Evolutionary conservation across 2,329 filamentous ascomycete species (phyloP).

Genomic region (Trichoderma sp.): DNA sequence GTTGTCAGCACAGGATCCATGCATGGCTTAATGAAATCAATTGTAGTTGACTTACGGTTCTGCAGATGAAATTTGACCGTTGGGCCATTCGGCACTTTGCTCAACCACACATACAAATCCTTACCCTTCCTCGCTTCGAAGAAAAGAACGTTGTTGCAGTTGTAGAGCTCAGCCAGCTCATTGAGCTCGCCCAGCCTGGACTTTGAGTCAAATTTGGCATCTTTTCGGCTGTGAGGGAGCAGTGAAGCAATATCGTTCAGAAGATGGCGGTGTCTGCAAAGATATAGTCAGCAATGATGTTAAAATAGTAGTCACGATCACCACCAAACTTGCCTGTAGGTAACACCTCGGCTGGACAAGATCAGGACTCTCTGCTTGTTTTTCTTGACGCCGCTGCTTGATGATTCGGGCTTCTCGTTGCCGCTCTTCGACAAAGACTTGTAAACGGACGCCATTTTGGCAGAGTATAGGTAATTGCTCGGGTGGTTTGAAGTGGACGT

Average conservation of each 20-base stretch:
- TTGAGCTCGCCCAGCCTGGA: conserved; percentile 83
- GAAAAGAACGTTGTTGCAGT: conserved; percentile 93
- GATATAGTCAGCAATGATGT: conserved; percentile 14
- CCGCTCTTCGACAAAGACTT: conserved; percentile 70
- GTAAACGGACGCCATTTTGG: conserved; percentile 69
- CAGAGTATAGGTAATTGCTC: conserved; percentile 2
- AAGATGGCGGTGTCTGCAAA: conserved; percentile 70
- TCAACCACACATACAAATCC: conserved; percentile 92
- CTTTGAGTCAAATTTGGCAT: conserved; percentile 96
- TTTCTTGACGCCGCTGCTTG: conserved; percentile 57
- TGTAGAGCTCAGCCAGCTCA: conserved; percentile 76
- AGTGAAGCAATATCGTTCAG: conserved; percentile 86
- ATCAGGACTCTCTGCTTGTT: conserved; percentile 83
- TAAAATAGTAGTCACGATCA: too few species aligned
- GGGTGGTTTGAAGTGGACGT: background rate
- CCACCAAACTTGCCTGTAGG: conserved; percentile 65
- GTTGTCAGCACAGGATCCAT: conserved; percentile 34
- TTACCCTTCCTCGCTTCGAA: conserved; percentile 94
- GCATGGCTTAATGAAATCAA: background rate
- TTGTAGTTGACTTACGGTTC: conserved; percentile 58
- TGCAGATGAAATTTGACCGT: conserved; percentile 74
- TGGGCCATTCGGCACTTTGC: conserved; percentile 77
- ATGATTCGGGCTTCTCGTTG: conserved; percentile 53
- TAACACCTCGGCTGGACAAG: conserved; percentile 89
- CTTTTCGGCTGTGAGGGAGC: conserved; percentile 89